Evolutionary conservation across 129 eudicot genomes (phyloP).

Genomic region (Arctium minus): DNA sequence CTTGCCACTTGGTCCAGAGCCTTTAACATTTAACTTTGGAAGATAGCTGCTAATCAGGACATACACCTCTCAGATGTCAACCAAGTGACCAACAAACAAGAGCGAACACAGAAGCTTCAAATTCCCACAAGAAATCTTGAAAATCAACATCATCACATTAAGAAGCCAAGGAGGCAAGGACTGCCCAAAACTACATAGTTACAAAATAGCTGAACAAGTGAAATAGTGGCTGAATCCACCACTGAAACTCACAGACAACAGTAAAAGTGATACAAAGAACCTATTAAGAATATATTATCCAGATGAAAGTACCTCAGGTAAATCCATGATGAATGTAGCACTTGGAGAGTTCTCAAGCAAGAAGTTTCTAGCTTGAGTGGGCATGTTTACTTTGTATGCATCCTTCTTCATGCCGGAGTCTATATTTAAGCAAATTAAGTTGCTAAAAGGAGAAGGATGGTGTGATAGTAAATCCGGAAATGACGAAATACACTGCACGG

Average conservation of each 20-base stretch:
- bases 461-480: conserved; percentile 8
- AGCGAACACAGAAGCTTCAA: too few species aligned
- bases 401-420: conserved; percentile 5
- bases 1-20: too few species aligned
- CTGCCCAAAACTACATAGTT: neutral
- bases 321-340: neutral
- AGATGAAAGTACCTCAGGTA: neutral
- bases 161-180: neutral
- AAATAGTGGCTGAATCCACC: neutral
- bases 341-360: conserved; percentile 11
- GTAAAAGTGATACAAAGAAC: neutral
- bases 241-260: neutral
- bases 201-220: neutral
- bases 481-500: conserved; percentile 16
- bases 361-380: conserved; percentile 8
- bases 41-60: too few species aligned
- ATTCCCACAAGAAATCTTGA: too few species aligned
- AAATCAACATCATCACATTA: too few species aligned
- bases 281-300: neutral
- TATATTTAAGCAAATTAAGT: conserved; percentile 3
- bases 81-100: too few species aligned
- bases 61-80: too few species aligned
- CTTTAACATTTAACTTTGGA: too few species aligned
- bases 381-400: neutral
- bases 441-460: conserved; percentile 11